Base-by-base conservation (phyloP, 1,284 basidiomycete species). In the Sporisorium graminicola region DNA sequence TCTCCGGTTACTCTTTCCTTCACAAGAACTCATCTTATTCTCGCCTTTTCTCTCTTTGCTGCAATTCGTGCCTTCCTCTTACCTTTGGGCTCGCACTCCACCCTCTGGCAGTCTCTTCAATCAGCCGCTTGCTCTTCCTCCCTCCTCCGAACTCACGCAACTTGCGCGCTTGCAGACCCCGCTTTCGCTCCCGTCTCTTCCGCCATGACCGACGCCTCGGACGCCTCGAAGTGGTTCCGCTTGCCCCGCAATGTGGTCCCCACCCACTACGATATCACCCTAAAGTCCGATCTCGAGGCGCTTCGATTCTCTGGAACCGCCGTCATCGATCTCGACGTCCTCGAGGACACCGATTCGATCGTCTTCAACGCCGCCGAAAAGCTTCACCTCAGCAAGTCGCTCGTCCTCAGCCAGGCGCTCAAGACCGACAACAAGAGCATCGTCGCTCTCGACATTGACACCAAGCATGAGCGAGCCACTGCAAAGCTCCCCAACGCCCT, bases 221-320 rank as follows among this genome's bases (percentile, higher is more conserved):
- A 77, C 58, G 70, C 70, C n/a, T 78, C 75, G 62, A 68, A 74
- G 70, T 80, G 78, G 80, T 93, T 91, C 86, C 91, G 93, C 77
- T 90, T 96, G 55, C 93, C 93, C 13, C 89, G 89, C 12, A 88
- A 91, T 78, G 90, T 94, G 65, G 90, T 89, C 77, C 92, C 94
- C 22, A 89, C 87, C 27, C 93, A 95, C 86, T 98, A 97, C 87
- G 92, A 88, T 80, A 86, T 97, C 57, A 91, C 90, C 53, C 88
- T 96, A 86, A 91, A 90, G 85, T 82, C 95, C 3, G 92, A 96
- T 86, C 89, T 98, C 58, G 89, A 92, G 69, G 89, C 89, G 26
- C 88, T 90, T 58, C 89, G 87, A 22, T 98, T 95, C 84, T 88
- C 90, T 43, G 95, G 95, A 46, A 89, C 92, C 64, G 93, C 91